phyloP scores from a whole-genome alignment of 495 filamentous ascomycete genomes.

The Platismatia glauca region DNA sequence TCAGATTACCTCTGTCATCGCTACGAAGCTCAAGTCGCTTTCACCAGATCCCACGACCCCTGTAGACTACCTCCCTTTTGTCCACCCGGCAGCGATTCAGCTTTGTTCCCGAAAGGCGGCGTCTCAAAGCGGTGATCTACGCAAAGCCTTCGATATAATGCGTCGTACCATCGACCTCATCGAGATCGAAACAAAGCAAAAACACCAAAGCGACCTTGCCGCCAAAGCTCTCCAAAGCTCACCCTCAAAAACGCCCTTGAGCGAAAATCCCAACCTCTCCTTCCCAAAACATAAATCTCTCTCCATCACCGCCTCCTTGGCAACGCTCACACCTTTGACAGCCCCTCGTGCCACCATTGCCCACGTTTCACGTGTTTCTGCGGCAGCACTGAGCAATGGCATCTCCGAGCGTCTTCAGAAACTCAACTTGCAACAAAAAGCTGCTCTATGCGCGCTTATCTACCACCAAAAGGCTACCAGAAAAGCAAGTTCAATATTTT shows the following conservation, averaged over 20 bases:
- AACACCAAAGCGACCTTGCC: constrained; percentile 32
- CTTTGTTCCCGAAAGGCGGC: constrained; percentile 91
- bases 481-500: constrained; percentile 33
- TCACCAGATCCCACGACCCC: constrained; percentile 30
- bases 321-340: constrained; percentile 54
- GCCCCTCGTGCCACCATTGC: constrained; percentile 83
- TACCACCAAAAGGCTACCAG: constrained; percentile 60
- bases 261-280: constrained; percentile 61
- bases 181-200: constrained; percentile 63
- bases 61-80: constrained; percentile 63
- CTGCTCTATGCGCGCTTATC: constrained; percentile 77
- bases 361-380: constrained; percentile 83
- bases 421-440: constrained; percentile 94
- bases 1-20: constrained; percentile 85
- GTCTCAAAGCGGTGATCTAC: constrained; percentile 84
- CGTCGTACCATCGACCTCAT: constrained; percentile 82
- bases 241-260: constrained; percentile 50
- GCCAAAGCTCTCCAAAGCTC: constrained; percentile 27
- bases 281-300: constrained; percentile 38
- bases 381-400: constrained; percentile 77
- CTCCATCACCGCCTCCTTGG: constrained; percentile 40
- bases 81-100: constrained; percentile 88
- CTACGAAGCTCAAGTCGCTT: constrained; percentile 67
- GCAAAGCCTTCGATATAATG: constrained; percentile 91
- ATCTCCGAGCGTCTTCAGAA: constrained; percentile 71